Conservation (phyloP, 306 rosid species). For the Cicer bijugum region DNA sequence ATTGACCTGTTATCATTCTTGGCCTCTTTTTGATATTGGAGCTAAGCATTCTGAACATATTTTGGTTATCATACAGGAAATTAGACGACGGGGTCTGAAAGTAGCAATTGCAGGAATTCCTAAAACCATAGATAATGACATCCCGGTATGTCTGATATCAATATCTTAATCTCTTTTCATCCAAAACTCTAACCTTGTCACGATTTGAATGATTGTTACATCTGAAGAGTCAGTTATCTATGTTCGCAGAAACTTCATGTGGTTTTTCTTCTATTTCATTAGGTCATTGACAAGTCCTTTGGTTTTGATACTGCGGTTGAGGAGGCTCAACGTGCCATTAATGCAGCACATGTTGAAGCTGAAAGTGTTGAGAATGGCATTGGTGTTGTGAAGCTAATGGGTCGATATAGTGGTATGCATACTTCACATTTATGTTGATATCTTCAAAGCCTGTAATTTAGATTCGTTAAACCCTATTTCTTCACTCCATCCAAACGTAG, state of each 20-base stretch:
- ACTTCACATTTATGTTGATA: constrained; percentile 36
- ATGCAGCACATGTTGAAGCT: constrained; percentile 93
- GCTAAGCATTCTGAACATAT: constrained; percentile 31
- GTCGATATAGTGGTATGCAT: constrained; percentile 81
- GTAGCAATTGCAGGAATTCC: constrained; percentile 89
- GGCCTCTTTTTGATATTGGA: constrained; percentile 28
- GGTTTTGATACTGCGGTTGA: constrained; percentile 95
- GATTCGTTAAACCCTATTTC: constrained; percentile 14
- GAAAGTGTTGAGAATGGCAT: constrained; percentile 83
- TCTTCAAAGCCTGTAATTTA: constrained; percentile 31
- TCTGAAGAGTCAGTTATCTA: constrained; percentile 46
- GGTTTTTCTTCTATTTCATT: constrained; percentile 44
- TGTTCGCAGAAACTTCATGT: constrained; percentile 39
- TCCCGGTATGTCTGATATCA: constrained; percentile 64
- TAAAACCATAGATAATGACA: constrained; percentile 96
- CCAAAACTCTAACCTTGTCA: constrained; percentile 6
- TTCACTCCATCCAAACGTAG: constrained; percentile 15
- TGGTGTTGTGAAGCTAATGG: constrained; percentile 93
- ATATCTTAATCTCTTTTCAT: constrained; percentile 9
- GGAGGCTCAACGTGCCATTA: constrained; percentile 97
- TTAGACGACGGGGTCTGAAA: constrained; percentile 84
- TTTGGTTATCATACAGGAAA: constrained; percentile 64
- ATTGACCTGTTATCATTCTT: constrained; percentile 32
- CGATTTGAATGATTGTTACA: constrained; percentile 35
- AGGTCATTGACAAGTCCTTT: constrained; percentile 92